Evolutionary conservation across 2,329 filamentous ascomycete genomes (phyloP).

Genomic region (Talaromyces rugulosus): DNA sequence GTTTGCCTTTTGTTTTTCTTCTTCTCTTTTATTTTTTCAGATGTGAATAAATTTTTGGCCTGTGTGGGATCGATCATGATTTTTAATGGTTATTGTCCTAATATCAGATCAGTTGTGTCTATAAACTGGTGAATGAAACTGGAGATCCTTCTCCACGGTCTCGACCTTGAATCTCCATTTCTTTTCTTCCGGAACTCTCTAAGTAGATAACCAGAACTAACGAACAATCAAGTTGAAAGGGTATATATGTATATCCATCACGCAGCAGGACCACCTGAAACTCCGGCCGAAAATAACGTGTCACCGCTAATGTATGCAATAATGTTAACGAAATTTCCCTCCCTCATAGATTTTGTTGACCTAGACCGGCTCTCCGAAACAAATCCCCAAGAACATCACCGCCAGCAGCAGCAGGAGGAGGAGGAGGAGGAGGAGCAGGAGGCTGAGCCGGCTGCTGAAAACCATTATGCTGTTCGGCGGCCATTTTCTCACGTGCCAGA

Average conservation of each 20-base stretch:
- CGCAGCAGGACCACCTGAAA: background rate
- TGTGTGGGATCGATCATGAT: background rate
- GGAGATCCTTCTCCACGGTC: background rate
- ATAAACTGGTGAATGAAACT: background rate
- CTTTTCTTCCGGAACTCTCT: background rate
- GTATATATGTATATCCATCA: background rate
- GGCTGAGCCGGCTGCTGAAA: constrained; percentile 22
- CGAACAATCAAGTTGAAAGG: background rate
- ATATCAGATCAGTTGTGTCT: background rate
- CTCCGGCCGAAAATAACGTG: background rate
- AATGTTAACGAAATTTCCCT: background rate
- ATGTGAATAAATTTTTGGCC: constrained; percentile 12
- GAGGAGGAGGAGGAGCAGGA: constrained; percentile 8
- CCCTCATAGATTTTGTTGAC: constrained; percentile 4
- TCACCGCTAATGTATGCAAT: background rate
- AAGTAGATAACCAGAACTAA: background rate
- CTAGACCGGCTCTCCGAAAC: constrained; percentile 41
- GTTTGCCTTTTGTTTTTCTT: background rate
- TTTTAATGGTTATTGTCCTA: background rate
- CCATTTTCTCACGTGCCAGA: constrained; percentile 37
- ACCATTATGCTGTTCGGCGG: constrained; percentile 29
- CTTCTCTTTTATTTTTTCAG: background rate
- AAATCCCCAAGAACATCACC: constrained; percentile 38
- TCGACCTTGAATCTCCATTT: background rate
- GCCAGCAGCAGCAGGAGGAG: background rate